Percentiles rank a stretch among this genome's conserved stretches.
phyloP scores from a whole-genome alignment of 768 basidiomycete species.

The Mycena crocata region DNA sequence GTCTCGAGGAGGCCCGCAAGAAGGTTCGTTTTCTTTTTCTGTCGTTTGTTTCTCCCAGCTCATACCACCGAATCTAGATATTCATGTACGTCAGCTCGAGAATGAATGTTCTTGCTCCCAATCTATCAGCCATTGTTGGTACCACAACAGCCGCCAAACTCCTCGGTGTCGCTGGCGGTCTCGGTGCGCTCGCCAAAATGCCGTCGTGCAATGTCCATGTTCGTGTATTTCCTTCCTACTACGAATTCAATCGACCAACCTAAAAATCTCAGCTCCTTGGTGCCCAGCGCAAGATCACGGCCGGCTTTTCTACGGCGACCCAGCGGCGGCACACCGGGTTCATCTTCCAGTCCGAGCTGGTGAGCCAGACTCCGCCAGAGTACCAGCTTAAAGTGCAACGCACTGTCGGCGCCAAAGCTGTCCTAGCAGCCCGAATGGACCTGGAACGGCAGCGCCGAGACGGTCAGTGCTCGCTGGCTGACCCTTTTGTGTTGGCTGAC shows the following conservation, averaged over 20 bases:
- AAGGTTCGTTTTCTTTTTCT: slow-evolving; percentile 60
- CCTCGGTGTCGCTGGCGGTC: slow-evolving; percentile 95
- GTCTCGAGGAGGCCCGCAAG: slow-evolving; percentile 89
- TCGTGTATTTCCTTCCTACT: slow-evolving; percentile 43
- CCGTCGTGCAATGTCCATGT: slow-evolving; percentile 96
- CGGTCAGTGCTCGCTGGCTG: slow-evolving; percentile 57
- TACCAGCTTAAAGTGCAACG: slow-evolving; percentile 93
- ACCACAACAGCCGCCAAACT: slow-evolving; percentile 98
- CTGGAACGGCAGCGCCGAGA: slow-evolving; percentile 86
- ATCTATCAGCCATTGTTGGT: slow-evolving; percentile 98
- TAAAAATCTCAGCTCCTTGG: slow-evolving; percentile 78
- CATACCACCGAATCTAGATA: slow-evolving; percentile 65
- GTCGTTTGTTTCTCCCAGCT: neutral
- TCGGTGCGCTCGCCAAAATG: slow-evolving; percentile 91
- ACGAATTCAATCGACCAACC: neutral
- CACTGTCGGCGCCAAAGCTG: slow-evolving; percentile 92
- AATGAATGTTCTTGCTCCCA: slow-evolving; percentile 98
- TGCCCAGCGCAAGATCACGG: slow-evolving; percentile 91
- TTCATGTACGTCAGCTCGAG: slow-evolving; percentile 99
- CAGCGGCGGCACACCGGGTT: slow-evolving; percentile 96
- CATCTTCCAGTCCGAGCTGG: slow-evolving; percentile 93
- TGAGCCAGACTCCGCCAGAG: slow-evolving; percentile 87
- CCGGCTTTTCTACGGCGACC: slow-evolving; percentile 89
- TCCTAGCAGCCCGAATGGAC: slow-evolving; percentile 93
- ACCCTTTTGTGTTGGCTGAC: slow-evolving; percentile 1